A percentile compares a stretch with the other conserved stretches of the same genome.
phyloP scores from a whole-genome alignment of 352 stramenopile species.

The Phytopythium vexans region DNA sequence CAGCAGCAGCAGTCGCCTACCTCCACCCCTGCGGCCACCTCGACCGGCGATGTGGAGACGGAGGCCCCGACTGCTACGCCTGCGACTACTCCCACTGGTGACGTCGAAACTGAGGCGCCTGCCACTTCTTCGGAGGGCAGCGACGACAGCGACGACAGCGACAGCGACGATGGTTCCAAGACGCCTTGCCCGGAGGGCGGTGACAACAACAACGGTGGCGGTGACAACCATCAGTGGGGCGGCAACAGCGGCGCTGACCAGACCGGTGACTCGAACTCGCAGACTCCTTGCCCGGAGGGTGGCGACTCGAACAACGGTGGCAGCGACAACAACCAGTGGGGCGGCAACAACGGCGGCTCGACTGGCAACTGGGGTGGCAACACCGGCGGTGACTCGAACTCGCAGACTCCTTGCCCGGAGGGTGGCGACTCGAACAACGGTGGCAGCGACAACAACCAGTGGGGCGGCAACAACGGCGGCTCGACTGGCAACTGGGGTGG shows the following conservation, averaged over 20 bases:
- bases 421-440: not conserved
- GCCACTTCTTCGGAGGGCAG: not conserved
- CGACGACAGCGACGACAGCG: slow-evolving; percentile 1
- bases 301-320: not conserved
- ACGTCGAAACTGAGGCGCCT: slow-evolving; percentile 11
- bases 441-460: too few species aligned
- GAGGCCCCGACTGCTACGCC: slow-evolving; percentile 11
- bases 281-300: not conserved
- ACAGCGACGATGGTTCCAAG: slow-evolving; percentile 1
- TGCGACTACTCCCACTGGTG: not conserved
- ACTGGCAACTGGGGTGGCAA: not conserved
- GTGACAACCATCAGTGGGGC: too few species aligned
- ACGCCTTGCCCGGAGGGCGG: not conserved
- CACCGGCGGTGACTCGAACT: not conserved
- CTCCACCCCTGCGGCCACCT: slow-evolving; percentile 1
- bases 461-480: not conserved
- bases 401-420: not conserved
- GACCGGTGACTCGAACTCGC: too few species aligned
- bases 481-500: not conserved
- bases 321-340: too few species aligned
- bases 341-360: not conserved
- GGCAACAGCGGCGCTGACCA: too few species aligned
- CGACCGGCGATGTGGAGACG: slow-evolving; percentile 5
- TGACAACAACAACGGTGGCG: not conserved
- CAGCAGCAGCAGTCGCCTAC: slow-evolving; percentile 9